A percentile compares a stretch with the other conserved stretches of the same genome.
Evolutionary conservation across 1,284 basidiomycete genomes (phyloP).

Genomic region (Termitomyces sp.): DNA sequence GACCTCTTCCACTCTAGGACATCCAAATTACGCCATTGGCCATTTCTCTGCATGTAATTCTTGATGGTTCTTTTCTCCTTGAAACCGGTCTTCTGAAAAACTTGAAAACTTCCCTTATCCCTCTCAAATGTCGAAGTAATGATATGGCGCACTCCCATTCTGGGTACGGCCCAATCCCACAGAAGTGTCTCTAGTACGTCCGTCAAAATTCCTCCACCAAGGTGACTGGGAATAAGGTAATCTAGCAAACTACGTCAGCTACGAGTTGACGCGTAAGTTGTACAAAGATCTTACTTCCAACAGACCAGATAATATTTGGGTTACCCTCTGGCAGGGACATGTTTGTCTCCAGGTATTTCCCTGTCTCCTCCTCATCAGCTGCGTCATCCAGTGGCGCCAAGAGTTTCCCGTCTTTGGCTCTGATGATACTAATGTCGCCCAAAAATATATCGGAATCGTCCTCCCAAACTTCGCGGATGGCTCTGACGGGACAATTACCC

Average conservation of each 20-base stretch:
- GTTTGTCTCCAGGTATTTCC: slow-evolving; percentile 31
- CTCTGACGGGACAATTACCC: slow-evolving; percentile 36
- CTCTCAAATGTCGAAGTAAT: slow-evolving; percentile 39
- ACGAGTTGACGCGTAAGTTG: background rate
- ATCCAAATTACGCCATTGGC: background rate
- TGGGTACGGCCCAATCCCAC: slow-evolving; percentile 52
- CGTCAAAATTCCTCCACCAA: slow-evolving; percentile 63
- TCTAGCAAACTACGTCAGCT: slow-evolving; percentile 28
- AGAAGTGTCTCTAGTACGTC: slow-evolving; percentile 47
- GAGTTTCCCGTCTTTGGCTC: slow-evolving; percentile 31
- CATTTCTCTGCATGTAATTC: slow-evolving; percentile 24
- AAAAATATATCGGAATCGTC: slow-evolving; percentile 44
- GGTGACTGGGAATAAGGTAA: slow-evolving; percentile 50
- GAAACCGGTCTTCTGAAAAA: slow-evolving; percentile 65
- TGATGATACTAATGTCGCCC: slow-evolving; percentile 36
- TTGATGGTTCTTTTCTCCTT: slow-evolving; percentile 33
- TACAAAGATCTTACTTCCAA: slow-evolving; percentile 37
- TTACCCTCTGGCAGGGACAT: slow-evolving; percentile 33
- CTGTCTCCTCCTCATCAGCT: slow-evolving; percentile 26
- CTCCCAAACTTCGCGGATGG: slow-evolving; percentile 40
- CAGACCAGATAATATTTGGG: slow-evolving; percentile 44
- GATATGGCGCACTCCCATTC: slow-evolving; percentile 49
- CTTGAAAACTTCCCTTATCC: slow-evolving; percentile 51
- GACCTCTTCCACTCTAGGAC: background rate
- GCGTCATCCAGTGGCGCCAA: slow-evolving; percentile 15